Evolutionary conservation across 2,329 filamentous ascomycete genomes (phyloP).

Genomic region (Talaromyces sp.): DNA sequence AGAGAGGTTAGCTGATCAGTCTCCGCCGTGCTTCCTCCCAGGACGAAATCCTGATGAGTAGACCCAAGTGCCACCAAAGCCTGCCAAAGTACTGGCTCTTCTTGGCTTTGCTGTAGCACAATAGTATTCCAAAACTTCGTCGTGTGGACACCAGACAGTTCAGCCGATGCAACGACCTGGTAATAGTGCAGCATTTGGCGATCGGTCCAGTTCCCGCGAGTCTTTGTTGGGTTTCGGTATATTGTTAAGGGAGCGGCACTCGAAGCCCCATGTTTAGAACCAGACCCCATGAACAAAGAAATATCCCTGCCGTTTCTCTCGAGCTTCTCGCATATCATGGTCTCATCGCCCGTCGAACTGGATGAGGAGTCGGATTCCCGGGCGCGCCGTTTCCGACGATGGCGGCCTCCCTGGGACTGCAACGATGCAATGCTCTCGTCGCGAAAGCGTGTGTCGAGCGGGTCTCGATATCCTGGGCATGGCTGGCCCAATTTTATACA

Average conservation of each 20-base stretch:
- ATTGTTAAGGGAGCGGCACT: background rate
- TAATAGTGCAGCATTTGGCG: constrained; percentile 1
- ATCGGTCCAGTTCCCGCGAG: background rate
- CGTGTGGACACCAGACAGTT: background rate
- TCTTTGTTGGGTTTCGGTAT: background rate
- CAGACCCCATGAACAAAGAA: background rate
- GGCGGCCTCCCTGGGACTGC: background rate
- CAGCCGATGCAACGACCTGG: background rate
- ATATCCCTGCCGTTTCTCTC: background rate
- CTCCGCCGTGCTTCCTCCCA: background rate
- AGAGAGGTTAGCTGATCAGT: background rate
- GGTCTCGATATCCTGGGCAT: constrained; percentile 1
- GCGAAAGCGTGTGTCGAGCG: background rate
- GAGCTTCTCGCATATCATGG: background rate
- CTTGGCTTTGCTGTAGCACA: background rate
- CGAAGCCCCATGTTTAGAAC: background rate
- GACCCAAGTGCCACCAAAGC: constrained; percentile 1
- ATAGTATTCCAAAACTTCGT: constrained; percentile 3
- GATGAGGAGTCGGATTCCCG: background rate
- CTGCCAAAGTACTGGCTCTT: background rate
- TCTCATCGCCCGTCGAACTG: background rate
- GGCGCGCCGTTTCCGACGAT: background rate
- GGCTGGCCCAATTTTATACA: background rate
- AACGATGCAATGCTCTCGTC: background rate
- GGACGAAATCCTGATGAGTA: background rate